Conservation (phyloP, 225 moss, liverwort and hornwort genomes). For the Neckera pumila region DNA sequence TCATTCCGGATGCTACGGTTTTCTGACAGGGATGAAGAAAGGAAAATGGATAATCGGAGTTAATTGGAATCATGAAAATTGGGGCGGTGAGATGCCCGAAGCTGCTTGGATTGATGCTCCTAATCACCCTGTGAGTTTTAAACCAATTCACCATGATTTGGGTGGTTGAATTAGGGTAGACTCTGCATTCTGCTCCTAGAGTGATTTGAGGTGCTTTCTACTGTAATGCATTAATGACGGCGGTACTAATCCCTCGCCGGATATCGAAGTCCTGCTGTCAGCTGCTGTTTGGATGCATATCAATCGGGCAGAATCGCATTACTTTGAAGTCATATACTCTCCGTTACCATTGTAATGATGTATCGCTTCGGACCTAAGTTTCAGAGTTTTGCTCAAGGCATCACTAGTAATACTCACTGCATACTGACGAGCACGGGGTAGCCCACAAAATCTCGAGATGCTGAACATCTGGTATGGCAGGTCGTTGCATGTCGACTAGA, state of each 20-base stretch:
- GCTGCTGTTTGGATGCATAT: not conserved
- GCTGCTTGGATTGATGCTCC: slow-evolving; percentile 84
- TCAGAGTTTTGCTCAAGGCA: not conserved
- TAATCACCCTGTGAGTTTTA: slow-evolving; percentile 56
- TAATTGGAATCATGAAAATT: slow-evolving; percentile 70
- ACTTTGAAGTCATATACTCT: not conserved
- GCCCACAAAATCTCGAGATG: not conserved
- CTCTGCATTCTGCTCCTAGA: not conserved
- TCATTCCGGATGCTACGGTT: not conserved
- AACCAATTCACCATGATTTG: not conserved
- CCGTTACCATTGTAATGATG: not conserved
- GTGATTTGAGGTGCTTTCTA: not conserved
- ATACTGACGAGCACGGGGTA: not conserved
- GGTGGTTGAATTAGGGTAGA: not conserved
- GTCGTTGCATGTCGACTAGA: slow-evolving; percentile 67
- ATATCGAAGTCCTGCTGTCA: not conserved
- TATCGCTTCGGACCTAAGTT: not conserved
- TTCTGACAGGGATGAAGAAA: slow-evolving; percentile 29
- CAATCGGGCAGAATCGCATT: not conserved
- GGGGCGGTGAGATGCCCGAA: slow-evolving; percentile 76
- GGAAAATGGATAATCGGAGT: slow-evolving; percentile 63
- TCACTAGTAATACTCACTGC: not conserved
- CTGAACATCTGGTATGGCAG: slow-evolving; percentile 14
- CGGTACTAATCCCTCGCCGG: not conserved
- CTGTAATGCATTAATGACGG: not conserved